phyloP scores from a whole-genome alignment of 2,329 filamentous ascomycete genomes.

The Ceratocystis alfenasii region DNA sequence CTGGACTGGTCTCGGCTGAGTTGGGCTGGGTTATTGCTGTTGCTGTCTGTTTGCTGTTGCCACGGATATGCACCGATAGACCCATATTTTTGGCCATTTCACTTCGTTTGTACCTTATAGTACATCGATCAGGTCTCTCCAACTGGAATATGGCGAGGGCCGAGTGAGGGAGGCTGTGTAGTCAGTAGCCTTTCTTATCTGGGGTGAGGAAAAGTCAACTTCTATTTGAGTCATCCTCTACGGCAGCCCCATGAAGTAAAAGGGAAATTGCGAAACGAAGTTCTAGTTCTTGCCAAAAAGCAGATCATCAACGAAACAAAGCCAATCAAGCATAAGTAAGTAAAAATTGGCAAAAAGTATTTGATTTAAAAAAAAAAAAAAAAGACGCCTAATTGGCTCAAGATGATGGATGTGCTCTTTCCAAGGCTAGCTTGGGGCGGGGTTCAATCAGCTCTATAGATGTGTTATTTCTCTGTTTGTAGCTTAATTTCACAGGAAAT shows the following conservation, averaged over 20 bases:
- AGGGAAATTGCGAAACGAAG: neutral
- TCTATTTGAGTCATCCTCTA: neutral
- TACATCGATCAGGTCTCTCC: neutral
- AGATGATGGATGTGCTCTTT: neutral
- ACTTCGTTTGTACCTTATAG: neutral
- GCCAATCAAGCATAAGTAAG: no score
- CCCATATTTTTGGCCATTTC: neutral
- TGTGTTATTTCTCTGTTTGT: neutral
- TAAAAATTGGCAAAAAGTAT: neutral
- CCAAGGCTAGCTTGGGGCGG: neutral
- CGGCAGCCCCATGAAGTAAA: neutral
- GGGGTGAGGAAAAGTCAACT: neutral
- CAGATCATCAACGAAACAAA: neutral
- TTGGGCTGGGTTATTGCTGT: neutral
- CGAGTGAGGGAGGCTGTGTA: neutral
- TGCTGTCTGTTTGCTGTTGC: constrained; percentile 4
- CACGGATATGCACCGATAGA: neutral
- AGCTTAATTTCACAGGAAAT: neutral
- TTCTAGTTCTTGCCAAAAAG: neutral
- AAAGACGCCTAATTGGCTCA: neutral
- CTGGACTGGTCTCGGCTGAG: neutral
- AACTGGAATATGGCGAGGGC: neutral
- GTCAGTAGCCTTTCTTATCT: neutral
- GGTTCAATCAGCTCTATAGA: neutral
- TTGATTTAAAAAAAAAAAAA: neutral